These are phyloP conservation scores for Nakazawaea ambrosiae DNA, from an alignment of 805 yeast genomes.

Conservation along the genomic window DNA sequence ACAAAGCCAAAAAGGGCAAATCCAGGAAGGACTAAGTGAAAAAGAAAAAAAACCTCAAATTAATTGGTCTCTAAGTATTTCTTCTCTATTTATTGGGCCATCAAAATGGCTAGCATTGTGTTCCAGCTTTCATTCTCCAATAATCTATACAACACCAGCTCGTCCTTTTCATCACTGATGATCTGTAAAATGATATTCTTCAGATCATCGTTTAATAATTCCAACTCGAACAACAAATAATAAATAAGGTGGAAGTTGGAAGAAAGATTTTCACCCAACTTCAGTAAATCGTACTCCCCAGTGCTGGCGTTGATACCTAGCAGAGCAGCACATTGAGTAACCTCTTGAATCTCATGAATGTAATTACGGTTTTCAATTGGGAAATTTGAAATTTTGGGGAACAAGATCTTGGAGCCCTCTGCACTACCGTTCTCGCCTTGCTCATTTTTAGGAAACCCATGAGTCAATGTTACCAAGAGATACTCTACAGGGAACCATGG, in stretches of 20 bases:
- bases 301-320: constrained; percentile 27
- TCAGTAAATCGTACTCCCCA: constrained; percentile 21
- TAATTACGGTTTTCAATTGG: constrained; percentile 77
- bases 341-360: constrained; percentile 68
- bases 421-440: too few species aligned
- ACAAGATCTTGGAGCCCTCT: constrained; percentile 35
- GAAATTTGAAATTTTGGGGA: constrained; percentile 40
- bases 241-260: constrained; percentile 75
- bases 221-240: constrained; percentile 44
- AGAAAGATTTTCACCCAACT: constrained; percentile 24
- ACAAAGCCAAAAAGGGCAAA: too few species aligned
- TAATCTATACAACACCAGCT: constrained; percentile 28
- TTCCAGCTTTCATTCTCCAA: constrained; percentile 76
- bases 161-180: constrained; percentile 33
- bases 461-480: constrained; percentile 77
- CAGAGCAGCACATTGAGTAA: constrained; percentile 43
- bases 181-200: constrained; percentile 38
- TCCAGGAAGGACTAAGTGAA: too few species aligned
- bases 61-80: too few species aligned
- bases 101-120: constrained; percentile 53
- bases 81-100: constrained; percentile 11
- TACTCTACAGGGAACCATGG: constrained; percentile 94
- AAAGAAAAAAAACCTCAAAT: too few species aligned
- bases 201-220: constrained; percentile 53
- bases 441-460: constrained; percentile 75